Conservation (phyloP, 495 filamentous ascomycete species). For the Penicillium cinerascens region DNA sequence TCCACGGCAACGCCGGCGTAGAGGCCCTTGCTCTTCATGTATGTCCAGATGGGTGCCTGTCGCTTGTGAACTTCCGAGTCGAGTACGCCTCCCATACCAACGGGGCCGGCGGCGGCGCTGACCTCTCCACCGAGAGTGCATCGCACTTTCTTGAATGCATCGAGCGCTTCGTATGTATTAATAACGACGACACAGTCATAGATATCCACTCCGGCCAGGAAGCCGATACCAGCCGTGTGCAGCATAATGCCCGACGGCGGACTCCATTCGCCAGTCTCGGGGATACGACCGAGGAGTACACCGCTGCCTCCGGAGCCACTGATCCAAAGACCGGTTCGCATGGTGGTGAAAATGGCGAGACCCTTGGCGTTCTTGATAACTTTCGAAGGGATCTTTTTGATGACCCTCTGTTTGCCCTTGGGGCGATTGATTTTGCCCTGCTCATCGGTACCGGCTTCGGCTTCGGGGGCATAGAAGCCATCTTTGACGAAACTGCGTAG, state of each 20-base stretch:
- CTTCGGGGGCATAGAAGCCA: constrained; percentile 55
- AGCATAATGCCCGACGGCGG: constrained; percentile 84
- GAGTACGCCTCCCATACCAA: constrained; percentile 68
- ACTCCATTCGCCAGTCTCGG: constrained; percentile 79
- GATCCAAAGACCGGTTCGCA: constrained; percentile 88
- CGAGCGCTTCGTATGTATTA: constrained; percentile 75
- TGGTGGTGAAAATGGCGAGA: constrained; percentile 86
- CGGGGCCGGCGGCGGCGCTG: constrained; percentile 71
- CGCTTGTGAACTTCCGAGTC: constrained; percentile 71
- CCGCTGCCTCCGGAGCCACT: constrained; percentile 81
- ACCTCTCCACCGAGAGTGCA: constrained; percentile 77
- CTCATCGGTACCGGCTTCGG: constrained; percentile 25
- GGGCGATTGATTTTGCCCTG: constrained; percentile 51
- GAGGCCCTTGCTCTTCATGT: constrained; percentile 82
- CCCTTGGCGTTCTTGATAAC: constrained; percentile 84
- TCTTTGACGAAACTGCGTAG: constrained; percentile 75
- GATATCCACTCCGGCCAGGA: constrained; percentile 84
- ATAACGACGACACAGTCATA: constrained; percentile 92
- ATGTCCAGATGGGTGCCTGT: constrained; percentile 76
- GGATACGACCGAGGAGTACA: constrained; percentile 70
- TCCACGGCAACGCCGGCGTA: constrained; percentile 80
- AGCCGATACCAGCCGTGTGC: constrained; percentile 83
- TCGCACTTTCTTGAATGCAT: constrained; percentile 73
- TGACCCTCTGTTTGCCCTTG: constrained; percentile 61
- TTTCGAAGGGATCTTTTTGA: constrained; percentile 79